Evolutionary conservation across 1,284 basidiomycete species (phyloP), one percentile per base, ranked within the genome.

Genomic region (Cerrena zonata): DNA sequence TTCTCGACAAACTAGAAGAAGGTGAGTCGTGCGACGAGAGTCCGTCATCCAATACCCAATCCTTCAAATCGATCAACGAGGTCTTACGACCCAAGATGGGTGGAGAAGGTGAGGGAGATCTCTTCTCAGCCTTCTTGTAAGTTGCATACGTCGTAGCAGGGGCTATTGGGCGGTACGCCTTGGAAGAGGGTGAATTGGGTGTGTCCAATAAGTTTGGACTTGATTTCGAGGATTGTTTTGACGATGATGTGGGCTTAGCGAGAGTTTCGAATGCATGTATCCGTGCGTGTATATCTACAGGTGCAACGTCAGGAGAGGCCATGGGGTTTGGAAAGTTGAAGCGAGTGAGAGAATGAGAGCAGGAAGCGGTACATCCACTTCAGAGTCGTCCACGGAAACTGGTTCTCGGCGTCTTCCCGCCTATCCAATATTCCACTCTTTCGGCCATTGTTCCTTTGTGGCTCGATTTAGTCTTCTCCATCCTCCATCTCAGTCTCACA

Each of bases 31-130:
- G 59, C 4, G 63, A 58, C 26, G 58, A 50, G 57, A 48, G 73
- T 5, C 78, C 80, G 57, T 84, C 83, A 47, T 84, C 84, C 49
- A 86, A 70, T 50, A 86, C 76, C 84, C 86, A 88, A 61, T 88
- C 85, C 55, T 78, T 78, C 52, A 89, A 72, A 67, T 89, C 86
- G 56, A 86, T 77, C 49, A 86, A 69, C 30, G 86, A 87, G 1
- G 80, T 71, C 58, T 77, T 82, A 40, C 76, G 69, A 37, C 74
- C 74, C 13, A 84, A 66, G 53, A 71, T 75, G 19, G 75, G 75
- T 1, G 80, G 76, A 2, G 79, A 77, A 0, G 79, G 76, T 0
- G 84, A 82, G 0, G 73, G 70, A 11, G 76, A 74, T 36, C 58
- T 61, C 0, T 56, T 49, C 11, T 54, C 30, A 1, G 54, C 52